A percentile compares a stretch with the other conserved stretches of the same genome.
Conservation (phyloP, 1,139 yeast genomes). For the Nakaseomyces sp. region DNA sequence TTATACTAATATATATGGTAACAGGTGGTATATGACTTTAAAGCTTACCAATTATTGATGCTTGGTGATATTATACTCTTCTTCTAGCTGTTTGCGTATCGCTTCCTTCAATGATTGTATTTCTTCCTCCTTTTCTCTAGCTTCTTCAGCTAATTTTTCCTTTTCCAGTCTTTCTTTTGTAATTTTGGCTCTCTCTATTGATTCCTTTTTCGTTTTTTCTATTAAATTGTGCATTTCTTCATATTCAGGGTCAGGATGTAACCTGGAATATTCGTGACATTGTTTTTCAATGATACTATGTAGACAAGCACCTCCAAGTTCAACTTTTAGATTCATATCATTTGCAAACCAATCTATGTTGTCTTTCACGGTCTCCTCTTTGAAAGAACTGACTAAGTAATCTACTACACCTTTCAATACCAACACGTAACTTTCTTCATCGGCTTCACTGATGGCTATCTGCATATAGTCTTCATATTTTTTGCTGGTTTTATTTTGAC, state of each 20-base stretch:
- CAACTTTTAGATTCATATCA: not conserved
- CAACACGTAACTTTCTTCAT: not conserved
- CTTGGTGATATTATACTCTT: too few species aligned
- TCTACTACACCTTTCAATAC: slow-evolving; percentile 1
- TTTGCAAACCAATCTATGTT: not conserved
- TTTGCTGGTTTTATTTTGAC: slow-evolving; percentile 5
- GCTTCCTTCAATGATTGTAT: too few species aligned
- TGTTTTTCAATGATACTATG: not conserved
- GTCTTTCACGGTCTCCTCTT: not conserved
- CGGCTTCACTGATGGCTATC: slow-evolving; percentile 4
- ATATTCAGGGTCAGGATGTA: slow-evolving; percentile 2
- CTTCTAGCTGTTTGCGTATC: too few species aligned
- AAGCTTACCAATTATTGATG: too few species aligned
- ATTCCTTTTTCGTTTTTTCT: too few species aligned
- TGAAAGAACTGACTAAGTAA: not conserved
- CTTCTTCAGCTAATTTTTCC: too few species aligned
- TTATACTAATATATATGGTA: too few species aligned
- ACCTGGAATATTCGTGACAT: not conserved
- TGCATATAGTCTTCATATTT: slow-evolving; percentile 6
- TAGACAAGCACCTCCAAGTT: not conserved
- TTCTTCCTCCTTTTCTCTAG: too few species aligned
- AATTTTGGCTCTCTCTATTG: too few species aligned
- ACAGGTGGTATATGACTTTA: too few species aligned
- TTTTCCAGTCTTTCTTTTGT: too few species aligned
- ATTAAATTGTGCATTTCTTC: too few species aligned